Evolutionary conservation across 2,329 filamentous ascomycete genomes (phyloP), one percentile per base, ranked within the genome.

Genomic region (Calcarisporium arbuscula): DNA sequence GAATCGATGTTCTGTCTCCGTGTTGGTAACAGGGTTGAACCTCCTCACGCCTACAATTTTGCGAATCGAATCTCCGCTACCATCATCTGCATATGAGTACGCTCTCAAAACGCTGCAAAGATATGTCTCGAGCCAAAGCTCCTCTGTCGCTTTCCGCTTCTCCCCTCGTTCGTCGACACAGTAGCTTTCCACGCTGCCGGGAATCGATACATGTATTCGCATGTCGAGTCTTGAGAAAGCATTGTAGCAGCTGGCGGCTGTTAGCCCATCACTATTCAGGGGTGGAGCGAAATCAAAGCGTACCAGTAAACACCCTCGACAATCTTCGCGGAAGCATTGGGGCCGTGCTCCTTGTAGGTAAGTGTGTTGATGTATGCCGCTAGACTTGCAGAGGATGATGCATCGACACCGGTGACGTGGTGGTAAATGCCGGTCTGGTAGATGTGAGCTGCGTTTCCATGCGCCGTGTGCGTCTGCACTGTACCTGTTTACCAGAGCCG

Each of bases 321-420:
- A 38, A 96, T 92, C 66, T 95, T 96, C 55, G 85, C 77, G 26
- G 58, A 61, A 41, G 70, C 69, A 36, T 71, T 72, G 10, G 82
- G 87, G 46, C 90, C 85, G 45, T 82, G 79, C 35, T 90, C 85
- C 45, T 83, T 83, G 64, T 95, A 94, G 29, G 89, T 95, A 41
- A 98, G 72, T 25, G 90, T 96, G 62, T 96, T 98, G 65, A 98
- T 94, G 63, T 98, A 98, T 49, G 92, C 92, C 26, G 92, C 92
- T 40, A 98, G 68, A 64, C 90, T 96, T 39, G 92, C 92, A 8
- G 92, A 96, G 6, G 92, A 96, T 3, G 92, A 98, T 31, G 92
- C 92, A 64, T 98, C 92, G 54, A 95, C 82, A 41, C 92, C 92
- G 25, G 88, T 95, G 49, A 95, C 89, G 79, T 98, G 92, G 61